A percentile compares a stretch with the other conserved stretches of the same genome.
phyloP scores from a whole-genome alignment of 2,329 filamentous ascomycete genomes.

The Ophiognomonia clavigignenti-juglandacearum region DNA sequence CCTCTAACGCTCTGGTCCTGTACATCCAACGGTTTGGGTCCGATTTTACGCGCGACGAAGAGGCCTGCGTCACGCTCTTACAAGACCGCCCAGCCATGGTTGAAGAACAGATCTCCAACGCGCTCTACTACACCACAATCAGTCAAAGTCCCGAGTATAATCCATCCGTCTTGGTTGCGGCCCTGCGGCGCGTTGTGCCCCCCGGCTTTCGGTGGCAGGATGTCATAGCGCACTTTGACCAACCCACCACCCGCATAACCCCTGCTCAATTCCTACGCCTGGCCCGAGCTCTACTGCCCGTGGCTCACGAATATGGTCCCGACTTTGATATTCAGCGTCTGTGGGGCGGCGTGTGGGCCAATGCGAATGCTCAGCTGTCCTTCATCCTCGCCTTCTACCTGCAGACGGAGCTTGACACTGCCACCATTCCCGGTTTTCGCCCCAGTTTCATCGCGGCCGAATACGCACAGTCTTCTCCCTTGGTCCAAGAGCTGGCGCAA shows the following conservation, averaged over 20 bases:
- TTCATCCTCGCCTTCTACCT: conserved; percentile 86
- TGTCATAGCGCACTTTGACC: conserved; percentile 76
- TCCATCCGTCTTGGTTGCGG: conserved; percentile 53
- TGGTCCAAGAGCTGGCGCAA: conserved; percentile 47
- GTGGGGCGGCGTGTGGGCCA: conserved; percentile 87
- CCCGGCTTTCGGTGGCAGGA: conserved; percentile 64
- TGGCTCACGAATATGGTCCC: conserved; percentile 54
- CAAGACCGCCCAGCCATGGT: conserved; percentile 32
- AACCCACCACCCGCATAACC: conserved; percentile 69
- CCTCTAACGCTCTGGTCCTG: conserved; percentile 53
- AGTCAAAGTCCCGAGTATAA: conserved; percentile 52
- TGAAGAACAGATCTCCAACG: conserved; percentile 77
- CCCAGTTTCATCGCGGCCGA: conserved; percentile 66
- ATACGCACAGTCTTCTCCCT: conserved; percentile 43
- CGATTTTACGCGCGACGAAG: conserved; percentile 70
- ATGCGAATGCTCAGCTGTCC: conserved; percentile 85
- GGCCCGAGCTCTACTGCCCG: conserved; percentile 71
- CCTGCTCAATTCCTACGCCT: conserved; percentile 75
- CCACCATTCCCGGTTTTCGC: conserved; percentile 76
- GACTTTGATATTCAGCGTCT: conserved; percentile 79
- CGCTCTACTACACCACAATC: conserved; percentile 63
- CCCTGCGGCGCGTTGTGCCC: conserved; percentile 57
- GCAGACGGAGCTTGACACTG: conserved; percentile 73
- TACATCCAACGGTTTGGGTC: conserved; percentile 71
- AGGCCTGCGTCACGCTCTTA: conserved; percentile 54